Evolutionary conservation across 768 basidiomycete genomes (phyloP).

Genomic region (Pholiota microspora): DNA sequence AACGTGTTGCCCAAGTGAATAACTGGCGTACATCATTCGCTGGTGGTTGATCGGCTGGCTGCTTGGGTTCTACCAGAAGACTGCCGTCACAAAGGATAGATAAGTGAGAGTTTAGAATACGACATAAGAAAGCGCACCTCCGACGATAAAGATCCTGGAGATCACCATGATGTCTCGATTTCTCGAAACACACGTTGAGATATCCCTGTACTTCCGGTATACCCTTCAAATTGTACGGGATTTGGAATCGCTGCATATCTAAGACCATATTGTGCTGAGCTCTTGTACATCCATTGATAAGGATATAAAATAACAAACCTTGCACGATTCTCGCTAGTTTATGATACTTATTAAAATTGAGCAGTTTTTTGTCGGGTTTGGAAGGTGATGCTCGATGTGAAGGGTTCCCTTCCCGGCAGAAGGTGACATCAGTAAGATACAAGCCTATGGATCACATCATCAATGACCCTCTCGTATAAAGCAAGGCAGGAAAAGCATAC

Average conservation of each 20-base stretch:
- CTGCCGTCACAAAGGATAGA: slow-evolving; percentile 30
- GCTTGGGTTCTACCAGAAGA: slow-evolving; percentile 81
- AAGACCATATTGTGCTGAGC: slow-evolving; percentile 4
- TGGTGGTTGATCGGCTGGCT: slow-evolving; percentile 68
- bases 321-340: slow-evolving; percentile 85
- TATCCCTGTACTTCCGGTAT: slow-evolving; percentile 88
- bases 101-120: slow-evolving; percentile 9
- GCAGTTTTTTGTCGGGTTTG: slow-evolving; percentile 70
- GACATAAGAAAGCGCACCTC: slow-evolving; percentile 48
- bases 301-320: slow-evolving; percentile 39
- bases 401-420: slow-evolving; percentile 94
- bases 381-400: slow-evolving; percentile 78
- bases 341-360: slow-evolving; percentile 97
- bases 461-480: slow-evolving; percentile 2
- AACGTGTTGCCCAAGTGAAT: slow-evolving; percentile 76
- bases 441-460: slow-evolving; percentile 46
- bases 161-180: slow-evolving; percentile 75
- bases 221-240: slow-evolving; percentile 80
- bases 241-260: slow-evolving; percentile 94
- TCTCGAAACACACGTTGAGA: slow-evolving; percentile 70
- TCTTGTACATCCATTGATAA: no score
- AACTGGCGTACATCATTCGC: slow-evolving; percentile 72
- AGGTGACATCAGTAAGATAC: slow-evolving; percentile 90
- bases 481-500: slow-evolving; percentile 35
- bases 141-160: slow-evolving; percentile 83